Conservation (phyloP, 306 rosid species). For the Geum urbanum region DNA sequence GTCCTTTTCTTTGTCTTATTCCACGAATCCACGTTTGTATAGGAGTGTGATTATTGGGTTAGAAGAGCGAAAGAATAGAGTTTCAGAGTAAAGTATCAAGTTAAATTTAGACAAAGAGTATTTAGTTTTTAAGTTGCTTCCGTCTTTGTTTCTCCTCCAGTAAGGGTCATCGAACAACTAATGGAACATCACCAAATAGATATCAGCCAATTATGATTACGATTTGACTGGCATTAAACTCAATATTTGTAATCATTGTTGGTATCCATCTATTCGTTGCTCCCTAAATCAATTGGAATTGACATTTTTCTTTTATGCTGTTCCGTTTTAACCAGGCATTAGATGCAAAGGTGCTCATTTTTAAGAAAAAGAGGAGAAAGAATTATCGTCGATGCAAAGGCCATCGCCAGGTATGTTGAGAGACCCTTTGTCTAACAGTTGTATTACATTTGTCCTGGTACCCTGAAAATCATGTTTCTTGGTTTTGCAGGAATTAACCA, state of each 20-base stretch:
- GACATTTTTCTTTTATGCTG: background rate
- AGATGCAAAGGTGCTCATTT: slow-evolving; percentile 77
- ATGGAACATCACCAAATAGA: background rate
- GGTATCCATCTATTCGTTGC: background rate
- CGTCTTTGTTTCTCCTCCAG: background rate
- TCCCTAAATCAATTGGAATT: background rate
- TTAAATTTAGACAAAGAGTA: background rate
- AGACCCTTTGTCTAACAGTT: slow-evolving; percentile 9
- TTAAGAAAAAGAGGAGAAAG: slow-evolving; percentile 96
- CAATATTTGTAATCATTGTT: background rate
- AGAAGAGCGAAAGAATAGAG: background rate
- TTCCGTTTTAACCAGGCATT: slow-evolving; percentile 54
- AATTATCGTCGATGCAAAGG: slow-evolving; percentile 84
- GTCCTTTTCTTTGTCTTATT: slow-evolving; percentile 1
- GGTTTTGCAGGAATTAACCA: slow-evolving; percentile 67
- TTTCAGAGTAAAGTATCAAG: background rate
- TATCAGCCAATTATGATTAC: too few relatives aligned
- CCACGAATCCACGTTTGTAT: background rate
- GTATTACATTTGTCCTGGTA: slow-evolving; percentile 7
- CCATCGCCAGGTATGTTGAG: slow-evolving; percentile 70
- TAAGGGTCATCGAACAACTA: background rate
- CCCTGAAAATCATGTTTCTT: slow-evolving; percentile 19
- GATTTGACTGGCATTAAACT: background rate
- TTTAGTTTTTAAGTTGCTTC: too few relatives aligned
- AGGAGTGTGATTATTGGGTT: background rate